A percentile compares a stretch with the other conserved stretches of the same genome.
Conservation (phyloP, 2,329 filamentous ascomycete genomes). For the Ambrosiella cleistominuta region DNA sequence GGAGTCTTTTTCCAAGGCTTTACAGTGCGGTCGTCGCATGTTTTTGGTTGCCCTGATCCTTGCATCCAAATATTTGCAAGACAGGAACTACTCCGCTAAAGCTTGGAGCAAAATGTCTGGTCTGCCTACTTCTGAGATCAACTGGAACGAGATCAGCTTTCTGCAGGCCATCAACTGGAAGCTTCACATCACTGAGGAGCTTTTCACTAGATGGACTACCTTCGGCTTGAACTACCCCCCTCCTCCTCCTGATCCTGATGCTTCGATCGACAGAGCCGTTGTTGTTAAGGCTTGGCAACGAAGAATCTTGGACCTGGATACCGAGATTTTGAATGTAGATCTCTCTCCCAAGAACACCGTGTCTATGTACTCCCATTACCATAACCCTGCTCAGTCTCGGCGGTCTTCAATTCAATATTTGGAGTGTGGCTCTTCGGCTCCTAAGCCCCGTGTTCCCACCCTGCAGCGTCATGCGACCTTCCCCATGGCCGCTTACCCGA, state of each 20-base stretch:
- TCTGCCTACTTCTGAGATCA: constrained; percentile 84
- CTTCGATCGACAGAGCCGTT: not conserved
- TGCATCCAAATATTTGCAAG: constrained; percentile 94
- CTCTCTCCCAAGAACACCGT: not conserved
- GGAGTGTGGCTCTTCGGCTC: not conserved
- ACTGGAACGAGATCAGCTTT: constrained; percentile 90
- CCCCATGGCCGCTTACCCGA: constrained; percentile 32
- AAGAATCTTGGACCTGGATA: constrained; percentile 38
- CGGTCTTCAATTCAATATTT: not conserved
- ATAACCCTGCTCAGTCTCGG: not conserved
- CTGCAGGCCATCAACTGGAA: constrained; percentile 83
- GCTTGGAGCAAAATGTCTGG: constrained; percentile 99
- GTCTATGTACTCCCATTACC: not conserved
- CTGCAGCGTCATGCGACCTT: constrained; percentile 25
- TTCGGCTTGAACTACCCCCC: constrained; percentile 76
- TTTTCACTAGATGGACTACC: constrained; percentile 87
- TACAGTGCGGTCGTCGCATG: constrained; percentile 95
- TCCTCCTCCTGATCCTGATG: constrained; percentile 40
- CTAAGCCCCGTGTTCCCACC: constrained; percentile 14
- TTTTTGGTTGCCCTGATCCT: constrained; percentile 88
- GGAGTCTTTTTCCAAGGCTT: constrained; percentile 52
- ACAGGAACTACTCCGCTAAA: constrained; percentile 90
- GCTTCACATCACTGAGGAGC: constrained; percentile 74
- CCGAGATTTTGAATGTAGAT: constrained; percentile 41
- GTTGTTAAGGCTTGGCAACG: constrained; percentile 36